Evolutionary conservation across 208 protist genomes (phyloP).

Genomic region (Balamuthia mandrillaris): DNA sequence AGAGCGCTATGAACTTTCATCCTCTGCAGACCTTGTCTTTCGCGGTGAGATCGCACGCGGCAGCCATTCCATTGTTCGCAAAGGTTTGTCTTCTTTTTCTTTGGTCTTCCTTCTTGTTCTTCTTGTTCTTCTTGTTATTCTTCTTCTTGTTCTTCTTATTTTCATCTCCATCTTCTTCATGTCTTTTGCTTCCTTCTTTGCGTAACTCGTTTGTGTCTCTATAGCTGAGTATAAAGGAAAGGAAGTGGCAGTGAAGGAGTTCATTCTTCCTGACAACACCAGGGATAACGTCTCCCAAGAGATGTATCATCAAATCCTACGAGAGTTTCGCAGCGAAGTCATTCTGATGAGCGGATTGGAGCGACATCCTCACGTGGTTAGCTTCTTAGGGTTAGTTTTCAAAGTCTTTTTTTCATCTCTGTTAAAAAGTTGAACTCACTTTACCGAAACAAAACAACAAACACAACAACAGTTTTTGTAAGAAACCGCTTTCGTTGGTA

Average conservation of each 20-base stretch:
- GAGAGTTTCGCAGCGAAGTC: not conserved
- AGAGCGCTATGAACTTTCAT: conserved; percentile 3
- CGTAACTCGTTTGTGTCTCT: no score
- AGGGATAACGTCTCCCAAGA: not conserved
- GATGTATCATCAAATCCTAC: not conserved
- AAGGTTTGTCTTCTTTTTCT: no score
- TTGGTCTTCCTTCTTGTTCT: no score
- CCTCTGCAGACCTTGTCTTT: no score
- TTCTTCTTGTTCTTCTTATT: no score
- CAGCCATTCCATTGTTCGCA: no score
- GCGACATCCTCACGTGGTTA: not conserved
- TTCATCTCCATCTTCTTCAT: no score
- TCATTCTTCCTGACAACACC: not conserved
- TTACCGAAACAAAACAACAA: not conserved
- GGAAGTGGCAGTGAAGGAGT: conserved; percentile 25
- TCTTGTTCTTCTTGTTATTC: no score
- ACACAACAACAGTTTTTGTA: conserved; percentile 13
- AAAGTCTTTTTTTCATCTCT: not conserved
- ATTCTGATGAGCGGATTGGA: not conserved
- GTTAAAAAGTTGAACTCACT: not conserved
- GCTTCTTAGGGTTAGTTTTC: not conserved
- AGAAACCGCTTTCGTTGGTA: not conserved
- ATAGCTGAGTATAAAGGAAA: not conserved
- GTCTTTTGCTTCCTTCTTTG: no score
- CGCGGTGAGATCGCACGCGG: no score